These are phyloP conservation scores for Dioszegia hungarica DNA, from an alignment of 768 basidiomycete genomes.

Conservation along the genomic window DNA sequence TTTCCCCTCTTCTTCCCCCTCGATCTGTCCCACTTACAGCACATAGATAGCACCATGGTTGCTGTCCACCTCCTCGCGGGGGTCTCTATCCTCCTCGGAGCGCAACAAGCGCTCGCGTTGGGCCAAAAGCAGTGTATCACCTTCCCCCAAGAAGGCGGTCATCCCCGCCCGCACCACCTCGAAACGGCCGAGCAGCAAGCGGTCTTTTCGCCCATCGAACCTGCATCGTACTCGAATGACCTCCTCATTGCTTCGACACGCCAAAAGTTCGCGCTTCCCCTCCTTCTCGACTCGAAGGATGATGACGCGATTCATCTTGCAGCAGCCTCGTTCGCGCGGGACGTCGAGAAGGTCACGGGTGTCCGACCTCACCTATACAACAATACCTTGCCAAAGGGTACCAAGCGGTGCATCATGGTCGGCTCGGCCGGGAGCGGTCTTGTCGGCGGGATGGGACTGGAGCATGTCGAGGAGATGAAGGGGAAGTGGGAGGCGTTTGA, in stretches of 20 bases:
- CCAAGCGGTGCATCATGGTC: slow-evolving; percentile 55
- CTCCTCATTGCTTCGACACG: neutral
- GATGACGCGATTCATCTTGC: slow-evolving; percentile 48
- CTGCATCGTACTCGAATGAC: neutral
- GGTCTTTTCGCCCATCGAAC: neutral
- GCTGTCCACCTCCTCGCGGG: neutral
- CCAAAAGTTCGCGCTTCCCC: neutral
- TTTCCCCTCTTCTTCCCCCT: neutral
- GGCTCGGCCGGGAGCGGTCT: slow-evolving; percentile 62
- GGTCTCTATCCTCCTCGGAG: neutral
- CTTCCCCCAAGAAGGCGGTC: slow-evolving; percentile 8
- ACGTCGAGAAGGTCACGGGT: slow-evolving; percentile 62
- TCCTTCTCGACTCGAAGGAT: slow-evolving; percentile 29
- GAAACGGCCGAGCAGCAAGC: neutral
- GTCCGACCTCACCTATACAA: slow-evolving; percentile 56
- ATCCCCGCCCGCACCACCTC: neutral
- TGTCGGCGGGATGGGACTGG: slow-evolving; percentile 56
- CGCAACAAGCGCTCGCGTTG: slow-evolving; percentile 1
- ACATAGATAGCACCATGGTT: neutral
- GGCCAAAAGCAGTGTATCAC: slow-evolving; percentile 19
- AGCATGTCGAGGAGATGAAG: slow-evolving; percentile 57
- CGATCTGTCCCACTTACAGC: neutral
- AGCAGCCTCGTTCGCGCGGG: slow-evolving; percentile 59
- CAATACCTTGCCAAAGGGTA: slow-evolving; percentile 54
- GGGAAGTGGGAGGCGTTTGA: slow-evolving; percentile 67